Evolutionary conservation across 2,329 filamentous ascomycete genomes (phyloP).

Genomic region (Paraconiothyrium sp.): DNA sequence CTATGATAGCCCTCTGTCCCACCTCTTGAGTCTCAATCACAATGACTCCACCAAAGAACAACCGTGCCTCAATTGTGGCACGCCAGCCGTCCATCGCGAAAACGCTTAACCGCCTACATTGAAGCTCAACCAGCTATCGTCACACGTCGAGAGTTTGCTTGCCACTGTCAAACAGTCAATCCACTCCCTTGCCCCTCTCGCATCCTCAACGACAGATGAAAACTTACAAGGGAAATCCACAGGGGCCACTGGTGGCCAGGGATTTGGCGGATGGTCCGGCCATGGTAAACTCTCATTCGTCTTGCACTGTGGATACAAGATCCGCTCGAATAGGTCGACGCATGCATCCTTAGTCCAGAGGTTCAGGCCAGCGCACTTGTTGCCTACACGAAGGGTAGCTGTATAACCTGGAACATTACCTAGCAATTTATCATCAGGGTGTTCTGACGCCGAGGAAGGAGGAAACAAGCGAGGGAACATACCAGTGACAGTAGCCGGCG

Average conservation of each 20-base stretch:
- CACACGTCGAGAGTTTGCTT: constrained; percentile 9
- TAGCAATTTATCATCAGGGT: neutral
- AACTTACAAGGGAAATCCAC: constrained; percentile 6
- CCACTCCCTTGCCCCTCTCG: neutral
- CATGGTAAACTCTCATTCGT: constrained; percentile 2
- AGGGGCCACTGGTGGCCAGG: neutral
- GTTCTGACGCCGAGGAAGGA: neutral
- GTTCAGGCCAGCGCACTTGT: constrained; percentile 15
- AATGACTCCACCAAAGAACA: neutral
- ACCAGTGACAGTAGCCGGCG: constrained; percentile 2
- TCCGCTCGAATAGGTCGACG: constrained; percentile 16
- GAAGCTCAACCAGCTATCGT: constrained; percentile 17
- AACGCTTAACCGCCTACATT: constrained; percentile 19
- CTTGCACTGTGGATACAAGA: constrained; percentile 16
- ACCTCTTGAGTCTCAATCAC: neutral
- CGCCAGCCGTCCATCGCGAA: neutral
- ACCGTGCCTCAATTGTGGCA: too few relatives aligned
- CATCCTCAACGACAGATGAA: neutral
- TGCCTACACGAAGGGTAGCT: constrained; percentile 15
- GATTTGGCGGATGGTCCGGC: neutral
- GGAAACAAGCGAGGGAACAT: neutral
- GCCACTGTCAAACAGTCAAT: constrained; percentile 10
- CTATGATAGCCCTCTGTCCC: too few relatives aligned
- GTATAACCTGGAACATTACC: constrained; percentile 18
- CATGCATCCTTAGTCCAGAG: constrained; percentile 16